These are phyloP conservation scores for Naganishia albida DNA, from an alignment of 1,284 basidiomycete species.

Conservation along the genomic window DNA sequence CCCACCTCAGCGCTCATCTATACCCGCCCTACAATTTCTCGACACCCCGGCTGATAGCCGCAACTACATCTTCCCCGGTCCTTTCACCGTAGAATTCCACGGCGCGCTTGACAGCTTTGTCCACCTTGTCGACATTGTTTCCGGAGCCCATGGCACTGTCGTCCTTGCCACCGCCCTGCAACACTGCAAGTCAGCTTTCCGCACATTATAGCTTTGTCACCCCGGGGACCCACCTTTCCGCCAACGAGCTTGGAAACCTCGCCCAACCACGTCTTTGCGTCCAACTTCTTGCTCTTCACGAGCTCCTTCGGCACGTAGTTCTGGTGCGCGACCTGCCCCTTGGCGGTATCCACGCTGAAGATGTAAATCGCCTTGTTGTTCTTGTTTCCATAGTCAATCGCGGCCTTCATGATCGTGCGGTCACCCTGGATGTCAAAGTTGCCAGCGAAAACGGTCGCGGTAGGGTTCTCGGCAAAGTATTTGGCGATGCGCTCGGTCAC, in stretches of 20 bases:
- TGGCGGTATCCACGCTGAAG: slow-evolving; percentile 72
- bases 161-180: slow-evolving; percentile 85
- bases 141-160: slow-evolving; percentile 87
- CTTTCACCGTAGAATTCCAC: slow-evolving; percentile 46
- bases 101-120: slow-evolving; percentile 68
- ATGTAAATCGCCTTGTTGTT: slow-evolving; percentile 83
- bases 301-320: slow-evolving; percentile 77
- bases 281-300: slow-evolving; percentile 60
- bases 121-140: slow-evolving; percentile 63
- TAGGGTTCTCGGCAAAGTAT: slow-evolving; percentile 75
- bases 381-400: slow-evolving; percentile 71
- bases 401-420: slow-evolving; percentile 62
- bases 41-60: slow-evolving; percentile 6
- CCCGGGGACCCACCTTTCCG: slow-evolving; percentile 67
- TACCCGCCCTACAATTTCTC: slow-evolving; percentile 17
- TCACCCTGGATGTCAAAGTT: slow-evolving; percentile 71
- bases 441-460: slow-evolving; percentile 68
- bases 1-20: too few relatives aligned
- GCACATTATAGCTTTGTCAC: neutral
- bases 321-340: slow-evolving; percentile 79
- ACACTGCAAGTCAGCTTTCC: neutral
- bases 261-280: slow-evolving; percentile 81
- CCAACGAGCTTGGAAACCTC: slow-evolving; percentile 74
- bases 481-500: slow-evolving; percentile 68
- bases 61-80: slow-evolving; percentile 24